These are phyloP conservation scores for Cladosporium cucumerinum DNA, from an alignment of 2,329 filamentous ascomycete species.

Conservation along the genomic window DNA sequence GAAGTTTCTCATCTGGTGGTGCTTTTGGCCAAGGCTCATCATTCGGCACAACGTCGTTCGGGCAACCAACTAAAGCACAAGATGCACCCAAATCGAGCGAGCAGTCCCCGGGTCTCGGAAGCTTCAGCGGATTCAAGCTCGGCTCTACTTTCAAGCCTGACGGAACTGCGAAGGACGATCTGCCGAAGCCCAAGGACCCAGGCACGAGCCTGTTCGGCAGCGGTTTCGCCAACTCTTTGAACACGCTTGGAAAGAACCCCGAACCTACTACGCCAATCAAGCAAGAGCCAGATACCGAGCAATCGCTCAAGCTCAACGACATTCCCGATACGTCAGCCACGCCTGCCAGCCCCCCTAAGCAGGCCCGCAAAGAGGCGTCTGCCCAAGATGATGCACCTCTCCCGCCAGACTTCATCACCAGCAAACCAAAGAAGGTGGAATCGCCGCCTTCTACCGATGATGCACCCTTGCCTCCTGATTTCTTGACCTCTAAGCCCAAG, in stretches of 20 bases:
- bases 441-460: conserved; percentile 27
- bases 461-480: conserved; percentile 44
- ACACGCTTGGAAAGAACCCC: conserved; percentile 18
- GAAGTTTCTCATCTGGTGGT: conserved; percentile 28
- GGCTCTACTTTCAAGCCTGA: conserved; percentile 66
- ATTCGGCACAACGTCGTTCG: conserved; percentile 28
- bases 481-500: conserved; percentile 32
- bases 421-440: conserved; percentile 25
- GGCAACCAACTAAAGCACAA: conserved; percentile 29
- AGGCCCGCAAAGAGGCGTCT: conserved; percentile 29
- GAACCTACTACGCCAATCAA: conserved; percentile 39
- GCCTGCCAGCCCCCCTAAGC: conserved; percentile 30
- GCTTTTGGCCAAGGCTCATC: conserved; percentile 35
- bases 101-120: conserved; percentile 31
- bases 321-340: conserved; percentile 38
- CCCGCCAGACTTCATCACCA: conserved; percentile 43
- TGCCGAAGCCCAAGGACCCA: conserved; percentile 45
- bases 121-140: conserved; percentile 59
- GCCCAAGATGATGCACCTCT: conserved; percentile 35
- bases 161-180: conserved; percentile 58
- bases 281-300: conserved; percentile 35
- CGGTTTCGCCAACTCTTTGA: conserved; percentile 31
- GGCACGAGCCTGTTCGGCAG: conserved; percentile 33
- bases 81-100: conserved; percentile 22
- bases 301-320: conserved; percentile 32